Percentiles rank a stretch among this genome's conserved stretches.
These are phyloP conservation scores for Trichophaea hybrida DNA, from an alignment of 2,329 filamentous ascomycete species.

Conservation along the genomic window DNA sequence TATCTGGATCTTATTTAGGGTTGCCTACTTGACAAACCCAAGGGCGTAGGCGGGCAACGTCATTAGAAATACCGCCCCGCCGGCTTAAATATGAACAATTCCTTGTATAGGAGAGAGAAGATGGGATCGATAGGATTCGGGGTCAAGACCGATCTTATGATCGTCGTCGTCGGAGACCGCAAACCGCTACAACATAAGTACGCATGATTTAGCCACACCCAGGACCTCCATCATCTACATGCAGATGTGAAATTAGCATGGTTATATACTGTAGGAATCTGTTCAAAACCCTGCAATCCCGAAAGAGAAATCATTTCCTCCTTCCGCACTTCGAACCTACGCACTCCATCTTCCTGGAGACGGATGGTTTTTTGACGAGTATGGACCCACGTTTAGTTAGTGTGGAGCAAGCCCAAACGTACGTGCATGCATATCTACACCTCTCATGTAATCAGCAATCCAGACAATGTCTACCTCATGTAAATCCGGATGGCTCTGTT, in stretches of 20 bases:
- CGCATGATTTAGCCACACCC: neutral
- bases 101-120: too few relatives aligned
- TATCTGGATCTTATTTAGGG: neutral
- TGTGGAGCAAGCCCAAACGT: neutral
- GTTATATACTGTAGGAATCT: neutral
- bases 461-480: neutral
- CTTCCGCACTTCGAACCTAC: neutral
- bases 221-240: neutral
- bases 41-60: neutral
- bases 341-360: neutral
- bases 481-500: neutral
- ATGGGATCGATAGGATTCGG: too few relatives aligned
- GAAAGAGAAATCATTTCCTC: slow-evolving; percentile 1
- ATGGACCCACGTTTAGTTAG: neutral
- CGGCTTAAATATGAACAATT: too few relatives aligned
- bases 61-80: too few relatives aligned
- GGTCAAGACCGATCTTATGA: too few relatives aligned
- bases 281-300: neutral
- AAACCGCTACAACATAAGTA: too few relatives aligned
- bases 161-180: too few relatives aligned
- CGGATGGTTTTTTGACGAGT: neutral
- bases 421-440: neutral
- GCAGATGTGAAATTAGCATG: neutral
- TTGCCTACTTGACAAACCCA: neutral
- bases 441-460: neutral